These are phyloP conservation scores for Epichloe sp. DNA, from an alignment of 2,329 filamentous ascomycete genomes.

Conservation along the genomic window DNA sequence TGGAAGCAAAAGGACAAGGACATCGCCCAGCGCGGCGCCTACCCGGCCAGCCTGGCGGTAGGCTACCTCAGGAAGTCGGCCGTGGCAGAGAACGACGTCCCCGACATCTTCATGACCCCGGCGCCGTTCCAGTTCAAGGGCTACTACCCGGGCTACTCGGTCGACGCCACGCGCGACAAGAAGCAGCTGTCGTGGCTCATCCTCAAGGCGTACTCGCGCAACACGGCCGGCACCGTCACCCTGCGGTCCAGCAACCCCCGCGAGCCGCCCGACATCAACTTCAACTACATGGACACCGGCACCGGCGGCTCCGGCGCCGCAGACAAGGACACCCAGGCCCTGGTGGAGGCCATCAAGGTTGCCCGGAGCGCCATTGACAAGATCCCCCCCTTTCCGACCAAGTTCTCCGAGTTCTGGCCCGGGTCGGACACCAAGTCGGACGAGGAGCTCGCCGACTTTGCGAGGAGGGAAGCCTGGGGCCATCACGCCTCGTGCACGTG, in stretches of 20 bases:
- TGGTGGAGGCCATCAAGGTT: constrained; percentile 11
- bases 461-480: constrained; percentile 37
- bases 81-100: background rate
- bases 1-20: constrained; percentile 12
- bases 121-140: background rate
- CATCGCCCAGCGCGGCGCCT: background rate
- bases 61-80: background rate
- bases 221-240: constrained; percentile 38
- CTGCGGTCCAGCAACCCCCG: constrained; percentile 34
- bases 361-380: constrained; percentile 39
- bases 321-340: constrained; percentile 29
- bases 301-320: no score
- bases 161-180: background rate
- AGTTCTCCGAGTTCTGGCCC: constrained; percentile 16
- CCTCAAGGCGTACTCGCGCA: background rate
- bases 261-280: no score
- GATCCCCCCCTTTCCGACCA: constrained; percentile 36
- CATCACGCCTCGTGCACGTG: constrained; percentile 45
- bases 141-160: background rate
- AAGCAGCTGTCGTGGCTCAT: background rate
- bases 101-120: background rate
- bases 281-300: no score
- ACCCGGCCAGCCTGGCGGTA: background rate
- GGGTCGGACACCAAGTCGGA: constrained; percentile 6
- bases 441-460: constrained; percentile 21